Evolutionary conservation across 2,329 filamentous ascomycete genomes (phyloP), one percentile per base, ranked within the genome.

Genomic region (Nemania sp.): DNA sequence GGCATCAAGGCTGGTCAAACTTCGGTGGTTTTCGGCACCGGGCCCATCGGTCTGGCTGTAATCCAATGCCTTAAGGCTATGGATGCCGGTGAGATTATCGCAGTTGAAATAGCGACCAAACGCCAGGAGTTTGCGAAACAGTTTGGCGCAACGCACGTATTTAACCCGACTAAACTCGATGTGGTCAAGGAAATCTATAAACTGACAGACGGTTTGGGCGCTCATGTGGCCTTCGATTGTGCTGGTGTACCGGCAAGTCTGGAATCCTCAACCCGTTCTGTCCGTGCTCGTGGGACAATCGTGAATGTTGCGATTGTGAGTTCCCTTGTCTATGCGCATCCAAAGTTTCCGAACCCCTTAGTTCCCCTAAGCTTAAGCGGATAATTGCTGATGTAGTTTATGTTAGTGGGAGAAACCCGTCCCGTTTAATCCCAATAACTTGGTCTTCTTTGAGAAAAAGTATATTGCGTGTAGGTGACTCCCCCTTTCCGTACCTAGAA

Each of bases 21-120:
- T 0, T 85, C 85, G 1, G 73, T 91, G 22, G 82, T 91, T 6
- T 77, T 90, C 2, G 89, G 89, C 5, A 88, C 86, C 0, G 89
- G 89, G 0, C 89, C 89, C 0, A 90, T 91, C 55, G 89, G 88
- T 0, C 80, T 90, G 11, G 86, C 86, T 0, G 81, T 90, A 3
- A 82, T 90, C 1, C 85, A 89, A 67, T 85, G 86, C n/a, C 79
- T 91, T 5, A 81, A 83, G 11, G 84, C 87, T 1, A 81, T 82
- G 18, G 85, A 85, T 0, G 85, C 84, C 0, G 82, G 81, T 24
- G 82, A 83, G 20, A 86, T 91, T 32, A 86, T 90, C 53, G 84
- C 89, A 18, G 84, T 83, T 10, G 89, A 91, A 74, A 78, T 88
- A 0, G 85, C 85, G 0, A 77, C 77, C 3, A 80, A 80, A 32